Evolutionary conservation across 176 grass and related monocot species (phyloP), one percentile per base, ranked within the genome.

Genomic region (Bromus sterilis): DNA sequence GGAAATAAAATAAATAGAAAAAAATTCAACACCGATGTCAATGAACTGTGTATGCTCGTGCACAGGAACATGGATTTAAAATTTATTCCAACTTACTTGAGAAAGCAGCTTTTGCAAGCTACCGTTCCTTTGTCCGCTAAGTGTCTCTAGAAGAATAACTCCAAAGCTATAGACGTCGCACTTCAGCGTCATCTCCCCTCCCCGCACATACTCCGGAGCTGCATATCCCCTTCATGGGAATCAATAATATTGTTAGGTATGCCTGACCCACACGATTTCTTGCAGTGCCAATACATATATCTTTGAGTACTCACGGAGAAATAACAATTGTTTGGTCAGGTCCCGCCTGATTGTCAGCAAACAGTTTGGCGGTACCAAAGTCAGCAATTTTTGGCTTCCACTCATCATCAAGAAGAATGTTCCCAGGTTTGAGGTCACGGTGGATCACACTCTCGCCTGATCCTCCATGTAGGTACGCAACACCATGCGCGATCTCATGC

Each of bases 321-420:
- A 43, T 40, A 2, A 71, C 37, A 71, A 71, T 43, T 18, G 39
- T 44, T 40, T 71, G 23, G 21, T 21, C 31, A 35, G 15, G 31
- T 39, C 67, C 25, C 4, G 56, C 40, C 1, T 72, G 66, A 6
- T 53, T 67, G 5, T 23, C 5, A 3, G 23, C 16, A 4, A 63
- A 79, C 0, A 40, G 10, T 48, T 86, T 86, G 1, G 83, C 56
- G 1, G 83, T 79, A 11, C 66, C 56, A 20, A 86, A 86, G 25
- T 73, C 76, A 11, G 76, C 83, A 0, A 73, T 79, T 25, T 86
- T 79, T 3, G 83, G 16, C 25, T 44, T 63, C 83, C 83, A 86
- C 0, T 51, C 46, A 25, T 55, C 66, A 39, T 86, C 66, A 2
- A 86, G 4, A 11, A 79, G 83, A 4, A 86, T 64, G 34, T 86